phyloP scores from a whole-genome alignment of 352 stramenopile species.

The Phytophthora idaei region DNA sequence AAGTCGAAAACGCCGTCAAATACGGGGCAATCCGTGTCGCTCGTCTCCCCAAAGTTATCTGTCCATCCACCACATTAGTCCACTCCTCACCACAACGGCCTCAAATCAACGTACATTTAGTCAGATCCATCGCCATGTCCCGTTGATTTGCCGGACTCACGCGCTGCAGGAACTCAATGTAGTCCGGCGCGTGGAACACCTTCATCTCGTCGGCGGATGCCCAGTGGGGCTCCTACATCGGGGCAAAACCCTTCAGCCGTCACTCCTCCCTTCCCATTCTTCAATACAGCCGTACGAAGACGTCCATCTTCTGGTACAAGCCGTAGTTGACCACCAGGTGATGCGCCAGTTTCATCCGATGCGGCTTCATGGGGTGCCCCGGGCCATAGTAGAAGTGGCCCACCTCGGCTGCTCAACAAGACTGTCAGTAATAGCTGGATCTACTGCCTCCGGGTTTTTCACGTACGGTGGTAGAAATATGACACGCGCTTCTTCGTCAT shows the following conservation, averaged over 20 bases:
- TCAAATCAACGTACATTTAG: conserved; percentile 57
- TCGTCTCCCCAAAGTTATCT: conserved; percentile 96
- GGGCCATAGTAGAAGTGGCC: conserved; percentile 97
- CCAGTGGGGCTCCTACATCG: conserved; percentile 72
- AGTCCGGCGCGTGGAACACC: conserved; percentile 97
- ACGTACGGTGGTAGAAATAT: conserved; percentile 89
- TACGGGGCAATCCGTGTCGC: conserved; percentile 95
- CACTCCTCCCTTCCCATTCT: background rate
- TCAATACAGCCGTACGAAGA: conserved; percentile 79
- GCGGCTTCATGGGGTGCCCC: conserved; percentile 97
- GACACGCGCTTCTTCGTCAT: conserved; percentile 74
- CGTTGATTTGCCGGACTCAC: conserved; percentile 95
- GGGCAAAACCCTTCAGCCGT: background rate
- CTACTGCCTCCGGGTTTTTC: background rate
- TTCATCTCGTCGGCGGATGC: conserved; percentile 93
- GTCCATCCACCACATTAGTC: conserved; percentile 11
- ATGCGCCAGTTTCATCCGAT: conserved; percentile 97
- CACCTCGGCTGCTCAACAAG: conserved; percentile 78
- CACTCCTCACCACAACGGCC: background rate
- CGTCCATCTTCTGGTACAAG: conserved; percentile 98
- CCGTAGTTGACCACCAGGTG: conserved; percentile 98
- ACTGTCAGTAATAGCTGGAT: background rate
- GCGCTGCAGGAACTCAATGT: conserved; percentile 97
- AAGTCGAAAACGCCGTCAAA: conserved; percentile 99
- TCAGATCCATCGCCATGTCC: conserved; percentile 66